phyloP scores from a whole-genome alignment of 2,329 filamentous ascomycete species.

The Cladophialophora carrionii region DNA sequence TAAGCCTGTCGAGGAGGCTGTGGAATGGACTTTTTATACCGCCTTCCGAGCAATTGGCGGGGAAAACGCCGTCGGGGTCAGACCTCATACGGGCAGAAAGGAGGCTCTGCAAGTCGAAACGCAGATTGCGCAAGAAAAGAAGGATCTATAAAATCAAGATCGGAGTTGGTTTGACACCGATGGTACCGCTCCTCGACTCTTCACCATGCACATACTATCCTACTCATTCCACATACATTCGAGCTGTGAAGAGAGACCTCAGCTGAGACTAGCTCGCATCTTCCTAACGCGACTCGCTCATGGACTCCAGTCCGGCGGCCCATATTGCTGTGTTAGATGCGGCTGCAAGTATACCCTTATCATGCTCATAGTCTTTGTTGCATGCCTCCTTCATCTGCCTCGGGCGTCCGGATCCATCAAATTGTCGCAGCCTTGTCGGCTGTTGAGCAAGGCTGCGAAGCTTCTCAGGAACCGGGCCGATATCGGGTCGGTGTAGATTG shows the following conservation, averaged over 20 bases:
- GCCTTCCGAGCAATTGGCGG: constrained; percentile 75
- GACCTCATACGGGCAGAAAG: constrained; percentile 35
- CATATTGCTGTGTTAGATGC: background rate
- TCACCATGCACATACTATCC: constrained; percentile 8
- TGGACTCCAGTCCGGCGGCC: background rate
- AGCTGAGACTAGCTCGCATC: background rate
- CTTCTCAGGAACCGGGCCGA: constrained; percentile 9
- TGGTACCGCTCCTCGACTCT: background rate
- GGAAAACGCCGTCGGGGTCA: constrained; percentile 55
- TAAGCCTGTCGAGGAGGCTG: constrained; percentile 85
- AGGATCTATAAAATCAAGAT: constrained; percentile 30
- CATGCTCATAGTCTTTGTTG: background rate
- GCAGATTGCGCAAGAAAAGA: constrained; percentile 29
- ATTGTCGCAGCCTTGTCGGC: background rate
- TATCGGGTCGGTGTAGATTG: constrained; percentile 17
- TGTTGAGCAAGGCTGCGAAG: background rate
- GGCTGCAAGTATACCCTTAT: background rate
- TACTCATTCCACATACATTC: constrained; percentile 3
- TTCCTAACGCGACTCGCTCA: background rate
- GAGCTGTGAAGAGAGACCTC: background rate
- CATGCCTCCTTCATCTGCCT: background rate
- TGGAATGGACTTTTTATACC: constrained; percentile 87
- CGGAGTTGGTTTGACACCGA: background rate
- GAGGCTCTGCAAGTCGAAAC: constrained; percentile 30
- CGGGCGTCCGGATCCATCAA: background rate